Evolutionary conservation across 441 rosid genomes (phyloP), one percentile per base, ranked within the genome.

Genomic region (Aquilaria agallochum): DNA sequence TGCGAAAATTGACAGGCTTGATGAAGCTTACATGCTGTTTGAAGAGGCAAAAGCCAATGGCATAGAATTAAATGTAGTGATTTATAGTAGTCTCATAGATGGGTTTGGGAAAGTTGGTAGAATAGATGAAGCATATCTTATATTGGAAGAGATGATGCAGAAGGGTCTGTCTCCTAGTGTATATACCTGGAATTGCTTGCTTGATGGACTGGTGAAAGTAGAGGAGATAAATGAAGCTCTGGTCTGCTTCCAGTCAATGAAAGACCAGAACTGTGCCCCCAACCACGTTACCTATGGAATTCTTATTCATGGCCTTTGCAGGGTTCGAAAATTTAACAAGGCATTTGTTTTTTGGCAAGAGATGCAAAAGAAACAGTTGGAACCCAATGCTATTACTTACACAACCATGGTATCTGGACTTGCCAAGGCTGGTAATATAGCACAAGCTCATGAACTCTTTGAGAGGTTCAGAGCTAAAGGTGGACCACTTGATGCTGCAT

Each of bases 261-360:
- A 86, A 72, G 92, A 89, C 71, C 50, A 80, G 76, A 83, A 83
- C 60, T 87, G 92, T 64, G 44, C 74, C 50, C 96, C 95, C n/a
- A 89, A 89, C 83, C 79, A 78, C 20, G 63, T 87, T 62, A 91
- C 99, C 27, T 94, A 81, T 51, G 74, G 92, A 72, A 91, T 91
- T 68, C 71, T 91, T 55, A 89, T 94, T 53, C 83, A 89, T 31
- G 99, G 97, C 69, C 99, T 94, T 51, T 87, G 99, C 71, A 82
- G 65, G 63, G 73, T 87, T 58, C 79, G 95, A 73, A 94, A 94
- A 72, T 94, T 89, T 72, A 91, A 86, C 75, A 94, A 94, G 80
- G 99, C 97, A 62, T 87, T 91, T 72, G 99, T 91, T 27, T 83
- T 80, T 74, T 94, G 97, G 99, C 99, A 94, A 83, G 97, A 94